Evolutionary conservation across 176 grass and related monocot species (phyloP).

Genomic region (Miscanthus lutarioriparius): DNA sequence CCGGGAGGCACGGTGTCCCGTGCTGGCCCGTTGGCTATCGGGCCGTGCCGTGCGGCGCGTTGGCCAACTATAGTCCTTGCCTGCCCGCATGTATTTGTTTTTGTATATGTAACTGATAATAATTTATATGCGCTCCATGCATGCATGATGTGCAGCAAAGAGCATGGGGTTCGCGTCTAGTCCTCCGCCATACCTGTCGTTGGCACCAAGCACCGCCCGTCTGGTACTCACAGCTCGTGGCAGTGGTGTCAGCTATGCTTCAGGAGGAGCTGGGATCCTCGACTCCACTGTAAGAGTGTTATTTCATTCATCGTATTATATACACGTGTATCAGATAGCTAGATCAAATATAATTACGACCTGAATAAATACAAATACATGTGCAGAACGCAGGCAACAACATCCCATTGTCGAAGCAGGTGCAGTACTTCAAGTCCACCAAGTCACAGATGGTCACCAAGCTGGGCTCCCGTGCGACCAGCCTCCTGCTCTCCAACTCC

Average conservation of each 20-base stretch:
- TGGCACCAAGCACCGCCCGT: not conserved
- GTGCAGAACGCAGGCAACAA: not conserved
- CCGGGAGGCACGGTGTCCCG: too few species aligned
- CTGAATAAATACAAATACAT: too few species aligned
- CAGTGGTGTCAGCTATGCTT: slow-evolving; percentile 48
- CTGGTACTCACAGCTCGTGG: not conserved
- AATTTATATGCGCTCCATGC: too few species aligned
- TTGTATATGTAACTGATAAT: too few species aligned
- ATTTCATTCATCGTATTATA: too few species aligned
- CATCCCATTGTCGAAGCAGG: slow-evolving; percentile 42
- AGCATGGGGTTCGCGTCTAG: slow-evolving; percentile 35
- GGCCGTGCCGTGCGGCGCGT: too few species aligned
- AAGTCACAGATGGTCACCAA: slow-evolving; percentile 10
- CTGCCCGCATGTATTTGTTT: too few species aligned
- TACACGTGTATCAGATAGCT: too few species aligned
- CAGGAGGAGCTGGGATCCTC: slow-evolving; percentile 47
- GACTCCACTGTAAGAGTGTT: slow-evolving; percentile 30
- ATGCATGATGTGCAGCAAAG: slow-evolving; percentile 16
- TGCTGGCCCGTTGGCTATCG: too few species aligned
- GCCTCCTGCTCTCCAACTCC: slow-evolving; percentile 18
- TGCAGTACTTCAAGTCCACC: slow-evolving; percentile 22
- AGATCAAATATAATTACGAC: too few species aligned
- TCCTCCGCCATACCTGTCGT: slow-evolving; percentile 31
- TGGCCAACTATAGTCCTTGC: too few species aligned
- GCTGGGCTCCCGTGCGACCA: not conserved